Percentiles rank a stretch among this genome's conserved stretches.
Conservation (phyloP, 2,329 filamentous ascomycete species). For the Colletotrichum cuscutae region DNA sequence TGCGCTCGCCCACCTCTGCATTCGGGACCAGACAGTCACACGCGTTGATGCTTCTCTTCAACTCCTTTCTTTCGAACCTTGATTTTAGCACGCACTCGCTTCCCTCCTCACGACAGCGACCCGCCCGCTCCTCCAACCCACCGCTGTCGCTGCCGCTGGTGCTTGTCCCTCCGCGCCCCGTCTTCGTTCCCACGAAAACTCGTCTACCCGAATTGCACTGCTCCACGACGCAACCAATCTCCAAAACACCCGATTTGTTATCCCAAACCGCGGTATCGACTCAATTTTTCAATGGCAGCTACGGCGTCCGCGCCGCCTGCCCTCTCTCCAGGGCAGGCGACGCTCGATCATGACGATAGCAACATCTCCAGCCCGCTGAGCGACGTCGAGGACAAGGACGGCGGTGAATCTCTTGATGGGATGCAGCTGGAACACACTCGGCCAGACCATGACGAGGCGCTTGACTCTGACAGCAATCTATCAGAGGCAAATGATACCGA, state of each 20-base stretch:
- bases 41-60: conserved; percentile 31
- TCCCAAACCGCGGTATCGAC: conserved; percentile 6
- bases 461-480: conserved; percentile 63
- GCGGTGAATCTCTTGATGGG: conserved; percentile 73
- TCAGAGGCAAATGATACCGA: conserved; percentile 78
- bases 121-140: conserved; percentile 31
- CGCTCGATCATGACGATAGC: conserved; percentile 69
- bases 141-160: conserved; percentile 22
- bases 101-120: conserved; percentile 20
- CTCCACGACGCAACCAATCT: conserved; percentile 11
- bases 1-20: conserved; percentile 21
- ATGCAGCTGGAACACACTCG: conserved; percentile 53
- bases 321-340: conserved; percentile 57
- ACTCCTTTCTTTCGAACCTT: conserved; percentile 11
- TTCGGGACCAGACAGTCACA: conserved; percentile 14
- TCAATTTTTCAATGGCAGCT: conserved; percentile 58
- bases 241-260: conserved; percentile 15
- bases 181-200: conserved; percentile 33
- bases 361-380: conserved; percentile 90
- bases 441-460: conserved; percentile 41
- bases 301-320: conserved; percentile 61
- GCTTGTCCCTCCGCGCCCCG: conserved; percentile 31
- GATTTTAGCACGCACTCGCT: conserved; percentile 11
- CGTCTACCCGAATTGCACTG: conserved; percentile 26
- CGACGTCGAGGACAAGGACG: conserved; percentile 86